Evolutionary conservation across 371 early-diverging fungal species (phyloP), one percentile per base, ranked within the genome.

Genomic region (Fennellomyces sp.): DNA sequence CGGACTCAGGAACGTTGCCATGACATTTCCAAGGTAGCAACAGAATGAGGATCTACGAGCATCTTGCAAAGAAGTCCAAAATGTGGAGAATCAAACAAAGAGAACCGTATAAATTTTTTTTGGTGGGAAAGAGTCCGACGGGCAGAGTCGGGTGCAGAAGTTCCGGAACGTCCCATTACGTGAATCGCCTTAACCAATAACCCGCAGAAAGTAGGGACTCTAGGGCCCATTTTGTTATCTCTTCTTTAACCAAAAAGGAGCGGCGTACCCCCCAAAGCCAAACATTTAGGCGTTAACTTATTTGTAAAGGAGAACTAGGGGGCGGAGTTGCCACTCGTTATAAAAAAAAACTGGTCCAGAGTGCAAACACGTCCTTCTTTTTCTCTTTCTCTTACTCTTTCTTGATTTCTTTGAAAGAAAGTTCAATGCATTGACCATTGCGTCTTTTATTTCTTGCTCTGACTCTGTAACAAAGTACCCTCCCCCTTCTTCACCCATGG

Each of bases 91-190:
- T 6, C 5, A 39, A 39, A 6, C n/a, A 39, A 6, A 5, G 5
- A 39, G 15, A 10, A n/a, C 10, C 10, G 15, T 39, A 4, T 10
- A 6, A 45, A 45, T n/a, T n/a, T n/a, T n/a, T n/a, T n/a, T n/a
- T n/a, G n/a, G n/a, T n/a, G n/a, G n/a, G 39, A 31, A 5, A 53
- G 35, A 19, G 33, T n/a, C 19, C 33, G 33, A 23, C 45, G 47
- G 47, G 47, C 30, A 56, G 57, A 47, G 21, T 42, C 57, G 57
- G 57, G 48, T 56, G 42, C 11, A 23, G 19, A 28, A 56, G 29
- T 56, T 42, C 56, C 42, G 41, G 33, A 42, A 56, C 30, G 15
- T 42, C 56, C 42, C 42, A 56, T 42, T 45, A 45, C 45, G 45
- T 45, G 45, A 23, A 17, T 56, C 48, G 57, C 47, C 55, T 54